phyloP scores from a whole-genome alignment of 2,329 filamentous ascomycete genomes.

The Fusarium denticulatum region DNA sequence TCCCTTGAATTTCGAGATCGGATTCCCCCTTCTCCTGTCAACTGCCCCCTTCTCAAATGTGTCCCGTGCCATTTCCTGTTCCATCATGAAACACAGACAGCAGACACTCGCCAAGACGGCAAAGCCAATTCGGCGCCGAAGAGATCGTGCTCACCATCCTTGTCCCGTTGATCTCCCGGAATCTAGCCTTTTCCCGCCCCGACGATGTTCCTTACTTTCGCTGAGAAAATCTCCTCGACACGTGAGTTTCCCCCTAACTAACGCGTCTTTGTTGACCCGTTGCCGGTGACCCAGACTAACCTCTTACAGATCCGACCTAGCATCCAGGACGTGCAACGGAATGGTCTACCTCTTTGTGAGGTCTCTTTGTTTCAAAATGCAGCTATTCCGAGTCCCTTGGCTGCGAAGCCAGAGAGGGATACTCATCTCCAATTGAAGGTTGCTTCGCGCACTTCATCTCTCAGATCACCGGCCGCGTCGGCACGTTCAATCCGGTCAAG shows the following conservation, averaged over 20 bases:
- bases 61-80: background rate
- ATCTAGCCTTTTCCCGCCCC: slow-evolving; percentile 17
- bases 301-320: slow-evolving; percentile 4
- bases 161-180: background rate
- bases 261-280: slow-evolving; percentile 8
- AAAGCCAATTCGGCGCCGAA: slow-evolving; percentile 9
- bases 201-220: background rate
- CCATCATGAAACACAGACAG: slow-evolving; percentile 9
- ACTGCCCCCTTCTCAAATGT: background rate
- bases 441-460: background rate
- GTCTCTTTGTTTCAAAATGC: slow-evolving; percentile 12
- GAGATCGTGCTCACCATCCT: background rate
- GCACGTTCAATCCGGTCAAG: background rate
- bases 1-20: slow-evolving; percentile 7
- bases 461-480: background rate
- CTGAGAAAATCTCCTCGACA: background rate
- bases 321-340: background rate
- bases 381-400: background rate
- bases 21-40: background rate
- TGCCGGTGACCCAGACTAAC: background rate
- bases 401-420: background rate
- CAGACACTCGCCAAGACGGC: slow-evolving; percentile 1
- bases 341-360: slow-evolving; percentile 7
- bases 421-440: background rate
- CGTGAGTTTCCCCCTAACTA: background rate